Evolutionary conservation across 805 yeast genomes (phyloP), one percentile per base, ranked within the genome.

Genomic region (Candida methanosorbosa): DNA sequence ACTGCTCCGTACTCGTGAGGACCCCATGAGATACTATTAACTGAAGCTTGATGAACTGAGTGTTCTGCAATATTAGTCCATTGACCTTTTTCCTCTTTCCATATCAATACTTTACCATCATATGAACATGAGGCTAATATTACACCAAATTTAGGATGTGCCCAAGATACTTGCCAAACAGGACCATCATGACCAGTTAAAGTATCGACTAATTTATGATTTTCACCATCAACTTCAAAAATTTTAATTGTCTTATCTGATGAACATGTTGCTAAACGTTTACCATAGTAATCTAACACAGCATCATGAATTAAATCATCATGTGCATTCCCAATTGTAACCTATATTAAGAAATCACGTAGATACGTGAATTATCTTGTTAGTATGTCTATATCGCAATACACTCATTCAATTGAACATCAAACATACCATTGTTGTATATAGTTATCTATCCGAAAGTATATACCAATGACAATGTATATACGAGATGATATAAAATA

Each of bases 151-250:
- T 90, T 90, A 22, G 98, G 98, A 56, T 92, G 98, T 3, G 97
- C 97, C 98, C 98, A 92, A 36, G 85, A 76, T 16, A 87, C 94
- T 63, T 90, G 95, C 98, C 98, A 92, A 32, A 92, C 97, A 11
- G 98, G 97, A 23, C 97, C 98, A 42, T 87, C 96, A 59, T 92
- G 98, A 26, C 94, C 97, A 32, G 74, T 68, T 43, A 92, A 66
- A 1, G 97, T 88, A 45, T 87, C 96, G 15, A 81, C 70, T 34
- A 87, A 67, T 53, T 72, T 81, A 58, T 86, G 90, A 50, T 68
- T 74, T 30, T 85, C 94, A 26, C 90, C 92, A 33, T 84, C 90
- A 29, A 90, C 78, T 46, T 88, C 95, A 58, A 86, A 92, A 38
- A 92, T 79, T 63, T 88, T 86, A 63, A 90, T 82, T n/a, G 95